Percentiles rank a stretch among this genome's conserved stretches.
phyloP scores from a whole-genome alignment of 73 alveolate genomes.

The Urostyla sp. region DNA sequence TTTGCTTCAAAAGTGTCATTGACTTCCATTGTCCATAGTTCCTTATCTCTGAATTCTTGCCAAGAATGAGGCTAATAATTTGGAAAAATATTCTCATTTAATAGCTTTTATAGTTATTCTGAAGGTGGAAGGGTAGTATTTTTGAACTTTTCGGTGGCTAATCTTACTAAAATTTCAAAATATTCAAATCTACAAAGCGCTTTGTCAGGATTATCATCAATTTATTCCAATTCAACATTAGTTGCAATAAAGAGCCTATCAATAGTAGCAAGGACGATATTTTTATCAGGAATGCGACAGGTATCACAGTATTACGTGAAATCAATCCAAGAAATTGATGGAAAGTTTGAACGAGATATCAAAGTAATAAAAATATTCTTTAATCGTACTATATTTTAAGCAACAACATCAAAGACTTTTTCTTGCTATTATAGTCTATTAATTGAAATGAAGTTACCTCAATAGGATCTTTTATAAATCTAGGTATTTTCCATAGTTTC shows the following conservation, averaged over 20 bases:
- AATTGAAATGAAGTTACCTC: conserved; percentile 33
- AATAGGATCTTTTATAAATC: conserved; percentile 67
- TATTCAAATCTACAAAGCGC: conserved; percentile 63
- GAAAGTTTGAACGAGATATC: conserved; percentile 55
- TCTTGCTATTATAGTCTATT: conserved; percentile 3
- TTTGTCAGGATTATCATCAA: conserved; percentile 65
- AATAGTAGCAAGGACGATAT: conserved; percentile 61
- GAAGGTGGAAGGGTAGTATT: no score
- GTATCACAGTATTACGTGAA: conserved; percentile 41
- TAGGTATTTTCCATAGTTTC: conserved; percentile 64
- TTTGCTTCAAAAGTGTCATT: conserved; percentile 64
- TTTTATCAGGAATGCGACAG: conserved; percentile 36
- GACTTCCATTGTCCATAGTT: conserved; percentile 67
- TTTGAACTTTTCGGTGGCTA: conserved; percentile 64
- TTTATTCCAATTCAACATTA: conserved; percentile 46
- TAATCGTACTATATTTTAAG: conserved; percentile 3
- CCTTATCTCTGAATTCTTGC: conserved; percentile 57
- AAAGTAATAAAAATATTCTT: conserved; percentile 54
- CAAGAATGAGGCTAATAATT: conserved; percentile 12
- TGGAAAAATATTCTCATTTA: conserved; percentile 53
- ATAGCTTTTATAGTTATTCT: conserved; percentile 49
- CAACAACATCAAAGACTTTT: conserved; percentile 4
- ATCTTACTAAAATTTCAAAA: conserved; percentile 65
- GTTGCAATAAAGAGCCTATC: conserved; percentile 69
- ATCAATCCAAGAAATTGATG: conserved; percentile 57